phyloP scores from a whole-genome alignment of 495 filamentous ascomycete species.

The Xylaria bambusicola region DNA sequence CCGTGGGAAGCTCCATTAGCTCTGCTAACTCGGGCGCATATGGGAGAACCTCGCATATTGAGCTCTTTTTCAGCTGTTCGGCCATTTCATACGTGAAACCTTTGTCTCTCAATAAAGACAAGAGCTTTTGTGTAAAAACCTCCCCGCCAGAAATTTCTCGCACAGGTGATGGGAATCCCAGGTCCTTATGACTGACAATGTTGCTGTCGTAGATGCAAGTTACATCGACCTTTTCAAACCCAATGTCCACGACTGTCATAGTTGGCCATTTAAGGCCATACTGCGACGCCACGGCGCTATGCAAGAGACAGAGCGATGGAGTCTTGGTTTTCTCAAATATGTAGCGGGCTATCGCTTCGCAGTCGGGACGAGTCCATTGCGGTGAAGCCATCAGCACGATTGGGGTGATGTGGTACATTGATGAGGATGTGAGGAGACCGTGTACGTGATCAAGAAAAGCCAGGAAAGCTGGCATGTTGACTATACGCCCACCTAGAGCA shows the following conservation, averaged over 20 bases:
- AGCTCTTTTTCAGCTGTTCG: slow-evolving; percentile 88
- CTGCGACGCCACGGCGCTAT: slow-evolving; percentile 77
- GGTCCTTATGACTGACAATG: slow-evolving; percentile 48
- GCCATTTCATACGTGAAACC: slow-evolving; percentile 85
- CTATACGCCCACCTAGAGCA: slow-evolving; percentile 68
- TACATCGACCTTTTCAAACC: slow-evolving; percentile 86
- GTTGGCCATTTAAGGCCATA: slow-evolving; percentile 78
- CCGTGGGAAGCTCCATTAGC: slow-evolving; percentile 56
- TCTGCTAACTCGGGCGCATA: slow-evolving; percentile 59
- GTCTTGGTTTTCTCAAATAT: slow-evolving; percentile 97
- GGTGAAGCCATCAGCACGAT: slow-evolving; percentile 86
- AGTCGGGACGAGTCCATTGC: slow-evolving; percentile 79
- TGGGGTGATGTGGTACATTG: slow-evolving; percentile 87
- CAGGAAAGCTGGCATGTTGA: slow-evolving; percentile 87
- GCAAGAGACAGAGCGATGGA: slow-evolving; percentile 82
- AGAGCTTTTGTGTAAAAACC: slow-evolving; percentile 76
- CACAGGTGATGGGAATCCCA: slow-evolving; percentile 49
- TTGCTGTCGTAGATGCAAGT: slow-evolving; percentile 81
- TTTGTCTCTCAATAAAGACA: slow-evolving; percentile 66
- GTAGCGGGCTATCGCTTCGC: slow-evolving; percentile 82
- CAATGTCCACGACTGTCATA: slow-evolving; percentile 85
- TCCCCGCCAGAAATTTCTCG: slow-evolving; percentile 80
- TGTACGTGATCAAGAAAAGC: slow-evolving; percentile 87
- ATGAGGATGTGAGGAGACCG: slow-evolving; percentile 78
- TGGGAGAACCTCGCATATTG: slow-evolving; percentile 85